Evolutionary conservation across 805 yeast species (phyloP), one percentile per base, ranked within the genome.

Genomic region (Metschnikowia corniflorae): DNA sequence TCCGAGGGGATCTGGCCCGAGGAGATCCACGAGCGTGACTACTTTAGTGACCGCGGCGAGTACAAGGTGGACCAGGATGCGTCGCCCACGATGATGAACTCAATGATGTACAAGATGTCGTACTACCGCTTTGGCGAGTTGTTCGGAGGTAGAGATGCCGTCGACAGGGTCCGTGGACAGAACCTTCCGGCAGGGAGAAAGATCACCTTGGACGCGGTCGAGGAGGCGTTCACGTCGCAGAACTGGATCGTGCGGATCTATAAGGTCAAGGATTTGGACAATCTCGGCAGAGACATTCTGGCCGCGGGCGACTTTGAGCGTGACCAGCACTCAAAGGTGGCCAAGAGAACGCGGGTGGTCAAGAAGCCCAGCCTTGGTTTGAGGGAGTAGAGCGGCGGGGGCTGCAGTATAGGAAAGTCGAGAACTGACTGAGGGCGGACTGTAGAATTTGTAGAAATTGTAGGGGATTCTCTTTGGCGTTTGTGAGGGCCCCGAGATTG

Each of bases 1-100:
- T 77, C 96, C n/a, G 96, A 93, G 64, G 98, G 98, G 37, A 86
- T 93, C 42, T 93, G 99, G 99, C 99, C 98, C 1, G 97, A 93
- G n/a, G 97, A 93, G 57, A 80, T 93, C 41, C 75, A 71, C 49
- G 98, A 93, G 66, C 71, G 93, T 46, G 75, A 80, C 47, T 93
- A 68, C 65, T 93, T 89, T 73, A 84, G 89, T 16, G 77, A 77
- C 5, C 65, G 77, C 37, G 97, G 97, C 44, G 96, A 88, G 61
- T 93, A 87, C 61, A 79, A 80, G 53, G 82, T 93, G 37, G 97
- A 93, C 59, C 78, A 74, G 39, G 66, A 66, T 22, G 97, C 97
- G 12, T 68, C 96, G 2, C 68, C 77, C 18, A 73, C 96, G 20
- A 91, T 94, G 97, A 79, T 75, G 55, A 73, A 91, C 56, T 85